A percentile compares a stretch with the other conserved stretches of the same genome.
Evolutionary conservation across 2,329 filamentous ascomycete species (phyloP).

Genomic region (Amauroascus verrucosus): DNA sequence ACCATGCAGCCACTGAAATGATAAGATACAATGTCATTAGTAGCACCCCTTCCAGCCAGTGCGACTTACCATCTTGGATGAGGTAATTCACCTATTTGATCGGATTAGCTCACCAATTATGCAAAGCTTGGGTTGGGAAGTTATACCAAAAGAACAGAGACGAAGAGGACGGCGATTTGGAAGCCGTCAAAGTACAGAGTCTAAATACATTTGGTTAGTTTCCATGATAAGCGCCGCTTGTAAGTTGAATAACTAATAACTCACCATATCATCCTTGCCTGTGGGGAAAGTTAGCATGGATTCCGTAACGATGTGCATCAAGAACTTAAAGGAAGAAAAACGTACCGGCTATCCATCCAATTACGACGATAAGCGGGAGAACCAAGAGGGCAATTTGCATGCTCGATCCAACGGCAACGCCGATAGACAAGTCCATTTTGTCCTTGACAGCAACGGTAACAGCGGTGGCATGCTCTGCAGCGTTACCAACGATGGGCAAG

Average conservation of each 20-base stretch:
- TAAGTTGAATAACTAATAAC: neutral
- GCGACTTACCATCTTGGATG: slow-evolving; percentile 50
- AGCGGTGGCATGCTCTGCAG: slow-evolving; percentile 56
- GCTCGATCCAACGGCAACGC: slow-evolving; percentile 54
- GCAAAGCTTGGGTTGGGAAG: neutral
- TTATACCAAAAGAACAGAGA: slow-evolving; percentile 40
- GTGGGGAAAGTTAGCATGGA: slow-evolving; percentile 9
- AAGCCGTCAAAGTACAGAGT: slow-evolving; percentile 79
- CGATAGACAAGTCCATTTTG: slow-evolving; percentile 59
- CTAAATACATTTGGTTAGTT: slow-evolving; percentile 16
- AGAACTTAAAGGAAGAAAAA: slow-evolving; percentile 4
- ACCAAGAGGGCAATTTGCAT: slow-evolving; percentile 57
- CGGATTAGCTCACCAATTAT: neutral
- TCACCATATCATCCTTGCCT: slow-evolving; percentile 48
- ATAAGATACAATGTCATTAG: slow-evolving; percentile 53
- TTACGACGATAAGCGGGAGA: slow-evolving; percentile 49
- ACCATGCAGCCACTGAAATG: slow-evolving; percentile 48
- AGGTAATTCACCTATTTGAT: slow-evolving; percentile 50
- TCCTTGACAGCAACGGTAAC: slow-evolving; percentile 54
- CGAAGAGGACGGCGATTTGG: slow-evolving; percentile 60
- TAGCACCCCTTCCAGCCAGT: slow-evolving; percentile 52
- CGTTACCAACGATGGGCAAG: slow-evolving; percentile 56
- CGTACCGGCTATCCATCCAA: slow-evolving; percentile 49
- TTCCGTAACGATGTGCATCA: neutral
- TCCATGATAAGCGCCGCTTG: neutral